Evolutionary conservation across 2,329 filamentous ascomycete genomes (phyloP), one percentile per base, ranked within the genome.

Genomic region (Colletotrichum eleusines): DNA sequence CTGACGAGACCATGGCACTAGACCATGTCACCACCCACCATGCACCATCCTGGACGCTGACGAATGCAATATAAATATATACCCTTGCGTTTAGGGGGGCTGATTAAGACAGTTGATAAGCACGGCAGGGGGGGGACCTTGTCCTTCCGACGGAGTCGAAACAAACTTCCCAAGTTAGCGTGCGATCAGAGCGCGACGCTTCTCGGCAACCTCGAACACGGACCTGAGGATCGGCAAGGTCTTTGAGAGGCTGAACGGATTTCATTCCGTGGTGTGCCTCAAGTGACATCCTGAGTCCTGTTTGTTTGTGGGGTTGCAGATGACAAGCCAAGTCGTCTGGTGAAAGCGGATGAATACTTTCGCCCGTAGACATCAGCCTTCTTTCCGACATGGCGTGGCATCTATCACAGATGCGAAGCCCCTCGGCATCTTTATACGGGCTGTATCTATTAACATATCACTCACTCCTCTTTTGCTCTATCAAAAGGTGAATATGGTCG

Each of bases 321-420:
- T 44, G 5, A 18, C 6, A 44, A 44, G 40, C 8, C 42, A 8
- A 26, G 14, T 50, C 44, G 33, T 40, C 59, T 8, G 46, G 48
- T 40, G 23, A 28, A n/a, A 51, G 31, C n/a, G 18, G 23, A 28
- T 6, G 35, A 31, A 28, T 16, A 23, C 31, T 31, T 61, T 61
- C 31, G 12, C 44, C 58, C 44, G 59, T 16, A 16, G 18, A 14
- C 18, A 1, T 23, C 9, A 23, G n/a, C 35, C 20, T 20, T 6
- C n/a, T 31, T 14, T 35, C 23, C 40, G 46, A 51, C 23, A 28
- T 51, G 59, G 31, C 16, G 44, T 62, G 59, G 16, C 59, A 51
- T 11, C 31, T 20, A 33, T n/a, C 42, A 28, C n/a, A 26, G 16
- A 5, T 7, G 7, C 33, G 14, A 28, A n/a, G 31, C 12, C 12